Percentiles rank a stretch among this genome's conserved stretches.
These are phyloP conservation scores for Didymella keratinophila DNA, from an alignment of 2,329 filamentous ascomycete genomes.

Conservation along the genomic window DNA sequence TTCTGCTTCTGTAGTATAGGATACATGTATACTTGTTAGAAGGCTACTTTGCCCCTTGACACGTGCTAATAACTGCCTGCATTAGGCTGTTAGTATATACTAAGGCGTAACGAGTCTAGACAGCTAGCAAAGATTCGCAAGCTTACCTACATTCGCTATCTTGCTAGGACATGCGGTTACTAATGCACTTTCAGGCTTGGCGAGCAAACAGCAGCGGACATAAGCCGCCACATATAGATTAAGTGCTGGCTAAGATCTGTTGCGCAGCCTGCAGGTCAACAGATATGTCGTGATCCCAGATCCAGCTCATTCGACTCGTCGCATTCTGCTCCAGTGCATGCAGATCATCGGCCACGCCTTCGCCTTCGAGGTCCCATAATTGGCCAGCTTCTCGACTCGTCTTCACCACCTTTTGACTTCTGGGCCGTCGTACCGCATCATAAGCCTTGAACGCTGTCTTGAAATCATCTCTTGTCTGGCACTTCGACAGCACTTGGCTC, in stretches of 20 bases:
- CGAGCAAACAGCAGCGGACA: too few species aligned
- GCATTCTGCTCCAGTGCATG: slow-evolving; percentile 44
- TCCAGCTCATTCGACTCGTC: slow-evolving; percentile 47
- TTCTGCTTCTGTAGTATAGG: too few species aligned
- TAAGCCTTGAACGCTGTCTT: slow-evolving; percentile 50
- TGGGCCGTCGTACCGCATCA: slow-evolving; percentile 49
- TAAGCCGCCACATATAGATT: too few species aligned
- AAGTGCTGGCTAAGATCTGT: neutral
- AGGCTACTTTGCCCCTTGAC: too few species aligned
- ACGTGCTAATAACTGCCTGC: too few species aligned
- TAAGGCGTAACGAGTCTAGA: too few species aligned
- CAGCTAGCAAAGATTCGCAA: too few species aligned
- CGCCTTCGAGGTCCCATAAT: slow-evolving; percentile 52
- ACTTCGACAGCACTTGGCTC: slow-evolving; percentile 47
- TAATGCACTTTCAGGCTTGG: too few species aligned
- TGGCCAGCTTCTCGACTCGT: slow-evolving; percentile 51
- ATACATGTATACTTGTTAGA: too few species aligned
- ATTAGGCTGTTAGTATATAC: too few species aligned
- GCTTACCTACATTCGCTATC: too few species aligned
- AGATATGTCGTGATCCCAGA: slow-evolving; percentile 52
- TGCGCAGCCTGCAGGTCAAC: slow-evolving; percentile 40
- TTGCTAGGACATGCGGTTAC: too few species aligned
- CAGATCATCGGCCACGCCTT: slow-evolving; percentile 43
- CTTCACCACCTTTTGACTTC: slow-evolving; percentile 51
- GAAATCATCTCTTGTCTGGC: slow-evolving; percentile 26